These are phyloP conservation scores for Xylaria sp. DNA, from an alignment of 2,329 filamentous ascomycete genomes.

Conservation along the genomic window DNA sequence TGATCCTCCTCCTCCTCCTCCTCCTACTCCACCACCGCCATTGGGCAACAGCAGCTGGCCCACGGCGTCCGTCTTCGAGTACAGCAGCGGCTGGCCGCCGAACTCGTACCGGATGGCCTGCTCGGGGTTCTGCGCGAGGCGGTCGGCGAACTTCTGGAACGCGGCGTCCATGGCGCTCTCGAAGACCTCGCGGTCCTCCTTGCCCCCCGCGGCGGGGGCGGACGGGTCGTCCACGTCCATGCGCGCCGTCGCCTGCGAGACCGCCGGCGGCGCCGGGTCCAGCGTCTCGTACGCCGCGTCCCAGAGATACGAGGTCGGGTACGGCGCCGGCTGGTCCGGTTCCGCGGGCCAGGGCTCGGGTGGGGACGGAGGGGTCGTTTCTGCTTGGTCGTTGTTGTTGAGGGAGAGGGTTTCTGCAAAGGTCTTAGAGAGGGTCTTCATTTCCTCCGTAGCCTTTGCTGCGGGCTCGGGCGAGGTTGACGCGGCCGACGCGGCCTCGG, in stretches of 20 bases:
- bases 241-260: constrained; percentile 51
- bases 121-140: constrained; percentile 78
- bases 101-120: constrained; percentile 84
- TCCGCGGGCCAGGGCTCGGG: constrained; percentile 76
- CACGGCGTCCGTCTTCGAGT: constrained; percentile 75
- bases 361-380: constrained; percentile 42
- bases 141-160: constrained; percentile 80
- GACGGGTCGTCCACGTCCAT: constrained; percentile 54
- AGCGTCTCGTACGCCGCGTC: constrained; percentile 94
- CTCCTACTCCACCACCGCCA: constrained; percentile 26
- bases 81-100: constrained; percentile 73
- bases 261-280: constrained; percentile 59
- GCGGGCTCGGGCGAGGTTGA: constrained; percentile 30
- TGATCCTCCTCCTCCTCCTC: constrained; percentile 31
- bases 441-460: constrained; percentile 35
- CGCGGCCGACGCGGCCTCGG: constrained; percentile 32
- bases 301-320: constrained; percentile 75
- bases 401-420: constrained; percentile 78
- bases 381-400: constrained; percentile 56
- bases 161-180: constrained; percentile 75
- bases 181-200: constrained; percentile 72
- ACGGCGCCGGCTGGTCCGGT: constrained; percentile 67
- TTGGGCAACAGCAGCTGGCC: constrained; percentile 61
- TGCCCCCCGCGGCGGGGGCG: constrained; percentile 40
- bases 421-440: constrained; percentile 54